Evolutionary conservation across 2,329 filamentous ascomycete species (phyloP).

Genomic region (Epichloe coenophiala): DNA sequence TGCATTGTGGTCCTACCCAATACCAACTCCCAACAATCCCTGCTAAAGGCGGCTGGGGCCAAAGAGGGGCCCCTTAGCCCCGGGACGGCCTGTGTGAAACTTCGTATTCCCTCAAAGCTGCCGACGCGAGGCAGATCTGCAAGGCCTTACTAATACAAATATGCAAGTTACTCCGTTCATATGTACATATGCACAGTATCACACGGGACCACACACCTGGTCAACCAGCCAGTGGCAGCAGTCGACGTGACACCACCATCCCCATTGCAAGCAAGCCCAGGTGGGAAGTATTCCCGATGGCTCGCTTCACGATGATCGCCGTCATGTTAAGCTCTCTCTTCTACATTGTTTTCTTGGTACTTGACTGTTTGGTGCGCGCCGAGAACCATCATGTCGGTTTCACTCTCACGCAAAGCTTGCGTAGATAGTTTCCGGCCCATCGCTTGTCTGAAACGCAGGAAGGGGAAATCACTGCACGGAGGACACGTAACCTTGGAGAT

Average conservation of each 20-base stretch:
- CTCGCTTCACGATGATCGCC: too few species aligned
- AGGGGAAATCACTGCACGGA: not conserved
- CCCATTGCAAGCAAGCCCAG: too few species aligned
- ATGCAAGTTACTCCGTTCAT: too few species aligned
- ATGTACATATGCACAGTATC: not conserved
- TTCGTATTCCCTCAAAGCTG: constrained; percentile 2
- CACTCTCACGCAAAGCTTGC: not conserved
- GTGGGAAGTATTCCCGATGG: too few species aligned
- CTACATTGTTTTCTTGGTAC: too few species aligned
- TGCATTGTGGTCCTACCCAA: not conserved
- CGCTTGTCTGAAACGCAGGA: not conserved
- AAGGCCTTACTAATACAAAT: not conserved
- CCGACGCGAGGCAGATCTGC: not conserved
- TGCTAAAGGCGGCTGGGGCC: too few species aligned
- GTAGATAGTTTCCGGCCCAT: not conserved
- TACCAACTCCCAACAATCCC: not conserved
- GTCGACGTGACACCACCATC: not conserved
- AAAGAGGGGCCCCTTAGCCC: not conserved
- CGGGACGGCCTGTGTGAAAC: constrained; percentile 2
- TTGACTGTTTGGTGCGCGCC: too few species aligned
- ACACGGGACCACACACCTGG: not conserved
- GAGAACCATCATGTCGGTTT: too few species aligned
- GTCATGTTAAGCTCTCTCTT: too few species aligned
- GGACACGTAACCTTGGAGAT: not conserved
- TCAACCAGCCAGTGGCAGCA: not conserved